phyloP scores from a whole-genome alignment of 2,329 filamentous ascomycete species.

The Cryphonectria parasitica region DNA sequence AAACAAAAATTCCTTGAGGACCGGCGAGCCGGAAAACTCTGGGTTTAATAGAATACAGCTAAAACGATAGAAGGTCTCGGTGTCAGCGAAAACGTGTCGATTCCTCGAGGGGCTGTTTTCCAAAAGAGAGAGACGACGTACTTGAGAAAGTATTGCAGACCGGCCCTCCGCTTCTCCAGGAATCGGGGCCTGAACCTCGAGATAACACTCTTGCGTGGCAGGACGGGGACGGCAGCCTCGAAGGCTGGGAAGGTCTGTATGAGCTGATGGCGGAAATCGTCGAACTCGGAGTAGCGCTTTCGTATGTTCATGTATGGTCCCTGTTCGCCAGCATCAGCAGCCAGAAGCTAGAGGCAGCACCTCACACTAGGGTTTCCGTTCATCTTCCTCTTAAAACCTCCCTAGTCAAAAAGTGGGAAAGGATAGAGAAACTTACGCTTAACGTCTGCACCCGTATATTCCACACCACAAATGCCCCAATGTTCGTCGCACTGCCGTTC shows the following conservation, averaged over 20 bases:
- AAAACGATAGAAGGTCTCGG: background rate
- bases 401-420: background rate
- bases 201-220: slow-evolving; percentile 90
- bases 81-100: background rate
- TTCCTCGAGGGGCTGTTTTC: background rate
- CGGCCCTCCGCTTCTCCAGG: slow-evolving; percentile 79
- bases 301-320: slow-evolving; percentile 65
- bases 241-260: slow-evolving; percentile 82
- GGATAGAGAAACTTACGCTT: slow-evolving; percentile 59
- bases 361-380: background rate
- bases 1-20: slow-evolving; percentile 90
- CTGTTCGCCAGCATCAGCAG: slow-evolving; percentile 39
- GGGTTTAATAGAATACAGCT: slow-evolving; percentile 92
- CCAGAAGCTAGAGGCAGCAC: background rate
- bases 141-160: slow-evolving; percentile 93
- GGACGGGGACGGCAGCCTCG: slow-evolving; percentile 79
- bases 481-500: slow-evolving; percentile 58
- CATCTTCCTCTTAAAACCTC: background rate
- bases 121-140: slow-evolving; percentile 49
- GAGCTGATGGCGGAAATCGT: slow-evolving; percentile 75
- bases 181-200: slow-evolving; percentile 85
- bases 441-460: slow-evolving; percentile 87
- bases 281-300: slow-evolving; percentile 91
- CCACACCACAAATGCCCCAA: slow-evolving; percentile 95
- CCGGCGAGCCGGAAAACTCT: slow-evolving; percentile 88